A percentile compares a stretch with the other conserved stretches of the same genome.
Conservation (phyloP, 2,329 filamentous ascomycete genomes). For the Mollisia scopiformis region DNA sequence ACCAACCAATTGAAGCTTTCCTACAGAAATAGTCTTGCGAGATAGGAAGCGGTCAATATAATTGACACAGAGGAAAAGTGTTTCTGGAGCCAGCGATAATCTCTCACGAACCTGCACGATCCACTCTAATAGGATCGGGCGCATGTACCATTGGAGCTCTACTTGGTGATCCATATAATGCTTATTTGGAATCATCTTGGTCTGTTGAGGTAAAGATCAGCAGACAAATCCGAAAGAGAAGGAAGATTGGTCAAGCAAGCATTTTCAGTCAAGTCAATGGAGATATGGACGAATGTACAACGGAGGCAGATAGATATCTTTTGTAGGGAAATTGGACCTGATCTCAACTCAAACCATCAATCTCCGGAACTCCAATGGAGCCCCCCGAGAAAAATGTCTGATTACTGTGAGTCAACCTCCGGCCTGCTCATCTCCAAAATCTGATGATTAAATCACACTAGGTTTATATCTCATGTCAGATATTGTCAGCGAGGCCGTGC, state of each 20-base stretch:
- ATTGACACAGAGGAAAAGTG: constrained; percentile 92
- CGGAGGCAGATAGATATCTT: too few relatives aligned
- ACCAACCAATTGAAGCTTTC: constrained; percentile 95
- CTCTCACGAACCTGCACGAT: constrained; percentile 93
- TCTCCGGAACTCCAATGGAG: too few relatives aligned
- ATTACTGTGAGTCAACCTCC: neutral
- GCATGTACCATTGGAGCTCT: constrained; percentile 99
- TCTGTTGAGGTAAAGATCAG: constrained; percentile 48
- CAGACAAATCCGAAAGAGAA: neutral
- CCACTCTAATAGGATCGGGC: constrained; percentile 96
- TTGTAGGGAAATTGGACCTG: too few relatives aligned
- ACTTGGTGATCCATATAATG: constrained; percentile 97
- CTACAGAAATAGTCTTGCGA: constrained; percentile 90
- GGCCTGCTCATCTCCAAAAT: too few relatives aligned
- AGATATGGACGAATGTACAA: too few relatives aligned
- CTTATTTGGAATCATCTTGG: constrained; percentile 80
- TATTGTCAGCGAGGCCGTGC: too few relatives aligned
- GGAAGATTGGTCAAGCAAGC: neutral
- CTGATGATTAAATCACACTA: too few relatives aligned
- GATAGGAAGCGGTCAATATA: constrained; percentile 97
- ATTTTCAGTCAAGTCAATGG: too few relatives aligned
- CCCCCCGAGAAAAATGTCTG: neutral
- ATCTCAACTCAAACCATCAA: too few relatives aligned
- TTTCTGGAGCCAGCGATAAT: constrained; percentile 90
- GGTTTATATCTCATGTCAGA: neutral